Evolutionary conservation across 202 grass and related monocot genomes (phyloP), one percentile per base, ranked within the genome.

Genomic region (Panicum hallii): DNA sequence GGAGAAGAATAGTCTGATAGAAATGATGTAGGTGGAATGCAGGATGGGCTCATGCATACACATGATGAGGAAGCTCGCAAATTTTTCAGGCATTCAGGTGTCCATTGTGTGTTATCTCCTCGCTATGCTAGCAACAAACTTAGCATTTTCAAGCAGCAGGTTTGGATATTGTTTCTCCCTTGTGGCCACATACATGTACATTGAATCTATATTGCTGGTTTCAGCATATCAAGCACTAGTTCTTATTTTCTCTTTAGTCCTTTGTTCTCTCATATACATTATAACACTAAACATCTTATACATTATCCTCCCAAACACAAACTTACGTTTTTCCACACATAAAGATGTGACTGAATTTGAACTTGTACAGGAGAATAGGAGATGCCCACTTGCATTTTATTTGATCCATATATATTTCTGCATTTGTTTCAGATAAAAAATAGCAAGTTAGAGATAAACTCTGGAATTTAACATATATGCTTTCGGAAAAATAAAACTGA

Each of bases 141-240:
- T 74, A 95, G 93, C 86, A 95, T 95, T 89, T 91, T 95, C 78
- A 95, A 95, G 87, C 93, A 95, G 63, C 91, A 95, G 88, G 93
- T 93, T 60, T 65, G 86, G 15, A 81, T 77, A 44, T 87, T 72
- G 46, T 86, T 63, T 82, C 30, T 83, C 16, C 16, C 30, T 69
- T 68, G 11, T 58, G 23, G 5, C 52, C 6, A 40, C 36, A 38
- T 32, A 64, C 40, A 44, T 16, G 19, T 55, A 64, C 32, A n/a
- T 10, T 75, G 12, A 79, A 44, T 23, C 62, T 53, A 62, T 2
- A 70, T 2, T 72, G 6, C 13, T 54, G 14, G 30, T 41, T 61
- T 75, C n/a, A 50, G 42, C 32, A 67, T 67, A 63, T 70, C 23
- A 64, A 65, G 6, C 4, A 10, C 44, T 75, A 32, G 23, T 75